Evolutionary conservation across 495 filamentous ascomycete genomes (phyloP).

Genomic region (Cercophora newfieldiana): DNA sequence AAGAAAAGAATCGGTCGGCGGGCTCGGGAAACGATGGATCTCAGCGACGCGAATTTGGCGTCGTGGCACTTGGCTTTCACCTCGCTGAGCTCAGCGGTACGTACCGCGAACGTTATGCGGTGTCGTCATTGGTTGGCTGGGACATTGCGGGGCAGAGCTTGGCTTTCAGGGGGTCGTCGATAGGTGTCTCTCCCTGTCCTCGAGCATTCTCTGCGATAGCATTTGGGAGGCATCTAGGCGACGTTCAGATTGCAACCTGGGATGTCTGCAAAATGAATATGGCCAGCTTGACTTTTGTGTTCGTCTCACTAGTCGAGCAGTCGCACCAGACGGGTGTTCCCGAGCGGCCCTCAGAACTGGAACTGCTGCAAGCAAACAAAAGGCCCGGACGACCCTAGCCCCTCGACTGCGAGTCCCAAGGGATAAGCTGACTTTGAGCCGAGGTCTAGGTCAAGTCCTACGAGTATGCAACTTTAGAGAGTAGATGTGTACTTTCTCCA

Average conservation of each 20-base stretch:
- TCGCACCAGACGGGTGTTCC: background rate
- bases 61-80: constrained; percentile 14
- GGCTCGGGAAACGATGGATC: constrained; percentile 11
- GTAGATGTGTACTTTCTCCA: too few relatives aligned
- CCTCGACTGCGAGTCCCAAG: too few relatives aligned
- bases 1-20: constrained; percentile 1
- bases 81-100: constrained; percentile 15
- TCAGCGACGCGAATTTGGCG: constrained; percentile 7
- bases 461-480: too few relatives aligned
- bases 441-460: too few relatives aligned
- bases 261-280: background rate
- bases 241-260: background rate
- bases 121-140: background rate
- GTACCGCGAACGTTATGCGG: background rate
- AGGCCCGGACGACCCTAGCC: background rate
- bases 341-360: background rate
- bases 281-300: background rate
- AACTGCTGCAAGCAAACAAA: background rate
- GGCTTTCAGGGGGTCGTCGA: background rate
- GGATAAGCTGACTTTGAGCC: too few relatives aligned
- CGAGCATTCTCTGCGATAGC: background rate
- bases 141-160: background rate
- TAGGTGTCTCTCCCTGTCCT: too few relatives aligned
- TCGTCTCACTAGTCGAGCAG: background rate
- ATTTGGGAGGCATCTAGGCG: background rate